Evolutionary conservation across 106 monocot species (phyloP), one percentile per base, ranked within the genome.

Genomic region (Dioscorea alata): DNA sequence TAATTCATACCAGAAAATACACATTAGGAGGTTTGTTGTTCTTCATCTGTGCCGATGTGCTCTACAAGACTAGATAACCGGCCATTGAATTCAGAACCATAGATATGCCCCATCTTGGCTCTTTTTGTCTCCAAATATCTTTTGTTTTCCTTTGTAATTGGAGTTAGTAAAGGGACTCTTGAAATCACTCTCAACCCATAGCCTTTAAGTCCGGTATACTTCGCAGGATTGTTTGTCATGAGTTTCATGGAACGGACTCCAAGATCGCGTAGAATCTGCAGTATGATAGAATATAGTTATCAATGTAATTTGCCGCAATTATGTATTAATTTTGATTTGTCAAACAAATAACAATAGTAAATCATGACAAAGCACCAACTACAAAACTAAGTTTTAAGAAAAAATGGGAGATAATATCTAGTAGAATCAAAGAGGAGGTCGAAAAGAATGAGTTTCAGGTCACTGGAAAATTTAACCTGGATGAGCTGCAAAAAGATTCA

Each of bases 161-260:
- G 86, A 14, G 86, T 83, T 13, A 87, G 21, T 33, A 87, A 64
- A 14, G 81, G 81, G 4, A 82, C 69, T 58, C 81, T 34, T 32
- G 68, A 67, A 8, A 60, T 74, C 25, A 87, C 68, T 31, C 77
- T 87, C 66, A 87, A 63, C 16, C 86, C 86, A 32, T 83, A 80
- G 5, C 77, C 86, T 68, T 87, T 77, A 17, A 87, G 82, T 16
- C 83, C 86, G 58, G 50, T 58, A 64, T 77, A 87, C 64, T 87
- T 87, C 35, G 71, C 60, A 12, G 86, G 86, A 51, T 87, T 87
- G 74, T 87, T 87, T 8, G 86, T 83, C 73, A 87, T 76, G 74
- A 83, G 22, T 67, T 60, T 82, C 80, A 87, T 83, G 2, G 79
- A 76, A 60, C 77, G 79, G 59, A 87, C 76, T 21, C 86, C 83